Evolutionary conservation across 805 yeast species (phyloP).

Genomic region (Tetrapisispora iriomotensis): DNA sequence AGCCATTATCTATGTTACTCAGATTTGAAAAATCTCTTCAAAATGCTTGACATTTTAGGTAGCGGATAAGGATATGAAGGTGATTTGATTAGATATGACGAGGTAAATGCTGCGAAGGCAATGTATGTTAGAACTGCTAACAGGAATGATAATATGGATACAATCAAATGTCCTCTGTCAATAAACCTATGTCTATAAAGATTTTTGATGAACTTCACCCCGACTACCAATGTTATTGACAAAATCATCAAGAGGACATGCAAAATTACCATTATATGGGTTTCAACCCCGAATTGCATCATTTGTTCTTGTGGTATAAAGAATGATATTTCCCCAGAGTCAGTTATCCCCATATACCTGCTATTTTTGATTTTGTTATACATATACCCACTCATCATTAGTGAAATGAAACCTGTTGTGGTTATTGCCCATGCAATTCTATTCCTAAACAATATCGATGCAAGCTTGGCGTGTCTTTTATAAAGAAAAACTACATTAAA

Average conservation of each 20-base stretch:
- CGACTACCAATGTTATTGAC: conserved; percentile 50
- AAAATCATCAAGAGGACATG: conserved; percentile 61
- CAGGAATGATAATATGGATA: conserved; percentile 39
- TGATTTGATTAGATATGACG: conserved; percentile 59
- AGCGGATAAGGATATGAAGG: conserved; percentile 64
- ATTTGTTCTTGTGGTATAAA: conserved; percentile 55
- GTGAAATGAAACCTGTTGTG: conserved; percentile 47
- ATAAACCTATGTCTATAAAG: conserved; percentile 24
- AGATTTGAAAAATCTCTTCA: too few species aligned
- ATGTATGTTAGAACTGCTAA: conserved; percentile 40
- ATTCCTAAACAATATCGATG: conserved; percentile 36
- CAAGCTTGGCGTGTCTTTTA: conserved; percentile 27
- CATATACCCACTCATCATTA: conserved; percentile 87
- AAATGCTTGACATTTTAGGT: not conserved
- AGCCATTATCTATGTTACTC: too few species aligned
- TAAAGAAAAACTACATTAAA: conserved; percentile 27
- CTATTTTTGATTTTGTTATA: conserved; percentile 74
- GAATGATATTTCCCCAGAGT: conserved; percentile 37
- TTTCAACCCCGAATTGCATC: conserved; percentile 75
- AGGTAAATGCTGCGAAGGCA: conserved; percentile 52
- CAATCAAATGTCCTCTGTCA: conserved; percentile 28
- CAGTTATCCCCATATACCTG: conserved; percentile 38
- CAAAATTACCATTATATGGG: conserved; percentile 68
- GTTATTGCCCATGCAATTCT: conserved; percentile 64
- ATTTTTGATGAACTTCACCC: too few species aligned